Conservation (phyloP, 2,329 filamentous ascomycete species). For the Alternaria postmessia region DNA sequence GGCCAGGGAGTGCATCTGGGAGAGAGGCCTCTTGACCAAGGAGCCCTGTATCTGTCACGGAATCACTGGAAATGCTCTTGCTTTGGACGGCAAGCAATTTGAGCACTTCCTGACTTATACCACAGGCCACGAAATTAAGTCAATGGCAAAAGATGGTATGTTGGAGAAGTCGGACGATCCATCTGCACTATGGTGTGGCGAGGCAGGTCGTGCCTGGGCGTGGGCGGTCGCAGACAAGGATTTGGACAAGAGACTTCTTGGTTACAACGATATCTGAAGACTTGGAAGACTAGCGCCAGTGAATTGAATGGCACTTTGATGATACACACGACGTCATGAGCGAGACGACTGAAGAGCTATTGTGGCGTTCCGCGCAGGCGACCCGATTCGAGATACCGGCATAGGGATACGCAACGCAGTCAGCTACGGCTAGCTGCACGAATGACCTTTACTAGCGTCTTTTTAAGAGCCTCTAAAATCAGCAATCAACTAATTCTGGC, state of each 20-base stretch:
- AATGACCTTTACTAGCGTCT: conserved; percentile 6
- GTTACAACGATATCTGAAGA: conserved; percentile 59
- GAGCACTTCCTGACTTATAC: conserved; percentile 68
- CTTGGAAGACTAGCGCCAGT: background rate
- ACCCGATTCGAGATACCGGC: background rate
- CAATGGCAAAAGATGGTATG: conserved; percentile 61
- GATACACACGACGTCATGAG: conserved; percentile 34
- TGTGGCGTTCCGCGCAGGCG: background rate
- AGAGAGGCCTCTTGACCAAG: conserved; percentile 68
- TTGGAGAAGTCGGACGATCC: conserved; percentile 61
- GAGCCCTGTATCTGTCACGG: conserved; percentile 73
- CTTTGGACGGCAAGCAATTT: conserved; percentile 57
- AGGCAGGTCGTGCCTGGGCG: conserved; percentile 59
- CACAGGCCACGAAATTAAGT: conserved; percentile 64
- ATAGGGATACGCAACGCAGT: conserved; percentile 9
- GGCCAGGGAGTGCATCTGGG: conserved; percentile 63
- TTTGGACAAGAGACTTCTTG: conserved; percentile 57
- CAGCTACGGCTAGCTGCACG: conserved; percentile 15
- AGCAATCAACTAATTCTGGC: conserved; percentile 1
- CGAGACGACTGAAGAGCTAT: conserved; percentile 24
- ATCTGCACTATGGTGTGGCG: conserved; percentile 60
- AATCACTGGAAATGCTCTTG: conserved; percentile 70
- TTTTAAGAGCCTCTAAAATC: conserved; percentile 1
- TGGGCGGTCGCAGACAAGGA: conserved; percentile 58
- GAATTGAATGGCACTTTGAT: conserved; percentile 4